Percentiles rank a stretch among this genome's conserved stretches.
Evolutionary conservation across 2,329 filamentous ascomycete genomes (phyloP).

Genomic region (Didymella exigua): DNA sequence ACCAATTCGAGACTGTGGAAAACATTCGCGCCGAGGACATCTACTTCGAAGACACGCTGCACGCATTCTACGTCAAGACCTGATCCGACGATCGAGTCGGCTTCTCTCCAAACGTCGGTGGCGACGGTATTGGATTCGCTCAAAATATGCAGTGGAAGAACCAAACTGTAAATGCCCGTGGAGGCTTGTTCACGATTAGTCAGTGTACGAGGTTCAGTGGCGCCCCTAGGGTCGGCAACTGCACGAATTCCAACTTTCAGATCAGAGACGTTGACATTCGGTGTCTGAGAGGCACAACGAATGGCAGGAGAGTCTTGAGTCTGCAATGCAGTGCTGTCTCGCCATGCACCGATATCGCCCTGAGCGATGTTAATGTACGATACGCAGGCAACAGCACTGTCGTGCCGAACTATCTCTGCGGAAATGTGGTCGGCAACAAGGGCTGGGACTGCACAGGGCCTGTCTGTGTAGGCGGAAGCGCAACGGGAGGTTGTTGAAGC

Average conservation of each 20-base stretch:
- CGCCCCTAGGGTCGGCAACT: constrained; percentile 43
- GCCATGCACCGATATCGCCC: constrained; percentile 29
- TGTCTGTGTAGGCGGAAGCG: constrained; percentile 28
- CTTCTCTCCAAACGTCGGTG: constrained; percentile 64
- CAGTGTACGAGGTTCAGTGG: constrained; percentile 51
- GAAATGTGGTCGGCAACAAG: constrained; percentile 23
- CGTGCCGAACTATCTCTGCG: constrained; percentile 24
- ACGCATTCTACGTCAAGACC: constrained; percentile 63
- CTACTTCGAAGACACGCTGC: constrained; percentile 53
- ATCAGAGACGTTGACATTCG: constrained; percentile 42
- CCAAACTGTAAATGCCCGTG: constrained; percentile 32
- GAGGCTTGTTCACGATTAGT: constrained; percentile 44
- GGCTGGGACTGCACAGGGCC: constrained; percentile 31
- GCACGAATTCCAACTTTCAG: constrained; percentile 50
- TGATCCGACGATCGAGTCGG: constrained; percentile 61
- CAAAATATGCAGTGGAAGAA: constrained; percentile 49
- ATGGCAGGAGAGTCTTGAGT: constrained; percentile 22
- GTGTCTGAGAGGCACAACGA: constrained; percentile 40
- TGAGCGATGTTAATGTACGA: constrained; percentile 24
- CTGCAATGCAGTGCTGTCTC: constrained; percentile 38
- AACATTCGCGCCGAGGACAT: constrained; percentile 58
- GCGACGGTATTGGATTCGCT: constrained; percentile 58
- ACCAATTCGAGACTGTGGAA: constrained; percentile 56
- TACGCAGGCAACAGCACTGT: constrained; percentile 22
- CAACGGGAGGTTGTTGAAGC: constrained; percentile 26